Evolutionary conservation across 441 rosid species (phyloP).

Genomic region (Populus hybrid): DNA sequence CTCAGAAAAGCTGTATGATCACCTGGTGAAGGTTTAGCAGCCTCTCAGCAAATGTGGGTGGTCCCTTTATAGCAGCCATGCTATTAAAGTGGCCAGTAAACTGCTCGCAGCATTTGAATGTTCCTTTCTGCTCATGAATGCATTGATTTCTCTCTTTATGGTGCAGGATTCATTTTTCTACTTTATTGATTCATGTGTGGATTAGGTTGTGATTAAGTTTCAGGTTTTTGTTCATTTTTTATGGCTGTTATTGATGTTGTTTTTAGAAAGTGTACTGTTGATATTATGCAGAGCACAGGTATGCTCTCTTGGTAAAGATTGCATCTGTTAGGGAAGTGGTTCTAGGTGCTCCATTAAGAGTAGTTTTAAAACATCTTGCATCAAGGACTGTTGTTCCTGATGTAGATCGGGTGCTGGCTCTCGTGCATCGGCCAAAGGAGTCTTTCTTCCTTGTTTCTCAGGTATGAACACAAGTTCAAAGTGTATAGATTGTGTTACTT

Average conservation of each 20-base stretch:
- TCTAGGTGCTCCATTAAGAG: slow-evolving; percentile 84
- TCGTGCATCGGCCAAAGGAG: slow-evolving; percentile 92
- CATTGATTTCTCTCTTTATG: slow-evolving; percentile 2
- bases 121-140: background rate
- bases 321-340: slow-evolving; percentile 94
- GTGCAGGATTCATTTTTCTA: background rate
- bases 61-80: background rate
- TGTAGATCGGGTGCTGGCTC: slow-evolving; percentile 59
- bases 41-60: background rate
- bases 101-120: slow-evolving; percentile 1
- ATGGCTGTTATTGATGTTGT: background rate
- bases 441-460: slow-evolving; percentile 79
- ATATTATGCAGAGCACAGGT: slow-evolving; percentile 51
- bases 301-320: slow-evolving; percentile 58
- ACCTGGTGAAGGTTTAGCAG: background rate
- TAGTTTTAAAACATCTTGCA: slow-evolving; percentile 69
- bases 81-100: background rate
- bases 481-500: background rate
- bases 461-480: slow-evolving; percentile 36
- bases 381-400: slow-evolving; percentile 65
- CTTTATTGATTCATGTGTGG: background rate
- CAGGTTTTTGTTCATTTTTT: slow-evolving; percentile 1
- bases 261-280: slow-evolving; percentile 19
- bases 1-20: background rate
- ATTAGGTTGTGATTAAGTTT: background rate